Base-by-base conservation (phyloP, 2,329 filamentous ascomycete species). In the Fusarium penzigii region DNA sequence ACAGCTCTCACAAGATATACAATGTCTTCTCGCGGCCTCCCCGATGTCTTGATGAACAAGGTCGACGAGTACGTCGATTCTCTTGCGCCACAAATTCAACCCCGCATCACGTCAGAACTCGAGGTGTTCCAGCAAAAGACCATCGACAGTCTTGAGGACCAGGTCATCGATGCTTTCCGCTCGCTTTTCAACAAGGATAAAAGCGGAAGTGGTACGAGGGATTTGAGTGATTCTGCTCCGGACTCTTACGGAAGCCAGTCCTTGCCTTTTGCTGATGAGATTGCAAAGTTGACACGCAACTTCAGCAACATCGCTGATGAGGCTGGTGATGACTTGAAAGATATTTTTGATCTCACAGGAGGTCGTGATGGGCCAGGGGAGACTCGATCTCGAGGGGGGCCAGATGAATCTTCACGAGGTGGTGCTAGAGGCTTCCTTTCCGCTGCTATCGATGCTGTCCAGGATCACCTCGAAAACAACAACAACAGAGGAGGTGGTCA, bases 61-160 rank as follows among this genome's bases (percentile, higher is more conserved):
- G 71, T 77, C 3, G 75, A 77, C 67, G 69, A 75, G 14, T 77
- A 77, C 45, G 74, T 77, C 62, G 75, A 77, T 68, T 76, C 74
- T 1, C 72, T 77, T 5, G 72, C 72, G 2, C 75, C 75, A 6
- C 72, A 77, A 58, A 76, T 77, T 48, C 73, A 76, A 55, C 74
- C 75, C 62, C 74, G 72, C 70, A 75, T 78, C 64, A 65, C 72
- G 13, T 52, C 68, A 13, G 75, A 78, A 66, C 69, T 77, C 44
- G 73, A 77, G 45, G 53, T 61, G 6, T 77, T 77, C 55, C 75
- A 77, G 56, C 62, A 67, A 46, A 75, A 74, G 62, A 77, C 75
- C 53, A 75, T 78, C 61, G 75, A 77, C 60, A 71, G 65, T 16
- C 58, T 78, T n/a, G 75, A 78, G 55, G 62, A 64, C n/a, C 71